A percentile compares a stretch with the other conserved stretches of the same genome.
These are phyloP conservation scores for Coniochaeta ligniaria DNA, from an alignment of 2,329 filamentous ascomycete species.

Conservation along the genomic window DNA sequence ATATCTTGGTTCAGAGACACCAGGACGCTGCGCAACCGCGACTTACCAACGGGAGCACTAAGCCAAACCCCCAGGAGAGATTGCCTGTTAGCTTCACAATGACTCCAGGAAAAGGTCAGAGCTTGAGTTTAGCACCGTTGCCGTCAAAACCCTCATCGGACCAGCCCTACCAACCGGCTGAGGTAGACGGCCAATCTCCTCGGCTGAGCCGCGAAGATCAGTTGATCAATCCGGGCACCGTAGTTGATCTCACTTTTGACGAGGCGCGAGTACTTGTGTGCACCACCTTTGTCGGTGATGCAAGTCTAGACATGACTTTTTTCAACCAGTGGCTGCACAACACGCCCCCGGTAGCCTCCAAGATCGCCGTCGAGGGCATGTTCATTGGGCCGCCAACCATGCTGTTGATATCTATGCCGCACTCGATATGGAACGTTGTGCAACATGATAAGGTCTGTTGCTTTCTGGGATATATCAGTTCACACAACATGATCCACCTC, in stretches of 20 bases:
- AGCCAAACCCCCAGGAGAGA: constrained; percentile 26
- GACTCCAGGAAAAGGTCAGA: constrained; percentile 44
- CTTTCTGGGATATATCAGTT: constrained; percentile 58
- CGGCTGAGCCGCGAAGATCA: constrained; percentile 28
- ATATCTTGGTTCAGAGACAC: constrained; percentile 37
- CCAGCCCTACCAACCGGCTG: constrained; percentile 20
- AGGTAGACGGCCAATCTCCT: constrained; percentile 17
- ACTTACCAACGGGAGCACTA: constrained; percentile 37
- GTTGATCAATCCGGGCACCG: constrained; percentile 38
- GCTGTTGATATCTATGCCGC: constrained; percentile 59
- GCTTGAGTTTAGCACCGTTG: constrained; percentile 44
- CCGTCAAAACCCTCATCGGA: constrained; percentile 21
- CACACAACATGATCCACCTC: constrained; percentile 59
- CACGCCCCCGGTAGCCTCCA: constrained; percentile 46
- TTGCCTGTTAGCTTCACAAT: constrained; percentile 48
- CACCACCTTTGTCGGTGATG: constrained; percentile 59
- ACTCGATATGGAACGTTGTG: constrained; percentile 55
- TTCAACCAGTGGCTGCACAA: constrained; percentile 61
- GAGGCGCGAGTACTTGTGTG: constrained; percentile 58
- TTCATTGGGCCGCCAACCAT: constrained; percentile 61
- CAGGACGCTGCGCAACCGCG: constrained; percentile 33
- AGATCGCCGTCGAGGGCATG: constrained; percentile 60
- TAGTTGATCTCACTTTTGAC: constrained; percentile 52
- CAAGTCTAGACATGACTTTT: constrained; percentile 57
- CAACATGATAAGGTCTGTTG: constrained; percentile 61